Percentiles rank a stretch among this genome's conserved stretches.
Evolutionary conservation across 208 protist species (phyloP).

Genomic region (Wallacemonas rigidus): DNA sequence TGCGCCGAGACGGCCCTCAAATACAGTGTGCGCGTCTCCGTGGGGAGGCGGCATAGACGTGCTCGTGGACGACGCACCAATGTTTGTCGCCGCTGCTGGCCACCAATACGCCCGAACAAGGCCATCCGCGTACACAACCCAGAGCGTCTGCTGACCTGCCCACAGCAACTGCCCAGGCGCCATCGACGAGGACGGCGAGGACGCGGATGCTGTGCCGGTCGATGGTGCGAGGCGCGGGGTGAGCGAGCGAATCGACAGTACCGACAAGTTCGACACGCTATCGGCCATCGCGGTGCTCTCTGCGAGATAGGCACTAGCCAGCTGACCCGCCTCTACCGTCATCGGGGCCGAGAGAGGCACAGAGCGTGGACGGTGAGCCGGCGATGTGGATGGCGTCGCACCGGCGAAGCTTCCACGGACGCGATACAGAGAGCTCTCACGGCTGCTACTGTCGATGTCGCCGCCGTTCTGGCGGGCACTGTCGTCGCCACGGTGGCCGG

Average conservation of each 20-base stretch:
- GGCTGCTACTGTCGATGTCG: conserved; percentile 4
- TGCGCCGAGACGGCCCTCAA: conserved; percentile 1
- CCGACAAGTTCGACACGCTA: conserved; percentile 6
- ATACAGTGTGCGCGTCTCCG: neutral
- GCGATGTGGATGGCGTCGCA: neutral
- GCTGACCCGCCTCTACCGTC: neutral
- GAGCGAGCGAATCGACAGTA: conserved; percentile 25
- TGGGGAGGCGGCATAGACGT: neutral
- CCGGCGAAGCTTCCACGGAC: conserved; percentile 14
- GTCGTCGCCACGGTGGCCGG: neutral
- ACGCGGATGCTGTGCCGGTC: conserved; percentile 11
- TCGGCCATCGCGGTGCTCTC: conserved; percentile 14
- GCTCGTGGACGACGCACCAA: no score
- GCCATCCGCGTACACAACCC: conserved; percentile 62
- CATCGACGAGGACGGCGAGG: neutral
- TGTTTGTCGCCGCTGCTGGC: neutral
- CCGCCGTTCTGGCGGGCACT: neutral
- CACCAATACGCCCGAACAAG: conserved; percentile 23
- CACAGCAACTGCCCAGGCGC: conserved; percentile 35
- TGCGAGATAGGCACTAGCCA: neutral
- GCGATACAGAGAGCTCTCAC: conserved; percentile 16
- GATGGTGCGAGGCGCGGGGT: conserved; percentile 17
- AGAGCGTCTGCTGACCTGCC: conserved; percentile 39
- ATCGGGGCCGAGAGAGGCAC: conserved; percentile 4
- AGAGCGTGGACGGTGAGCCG: neutral